phyloP scores from a whole-genome alignment of 768 basidiomycete genomes.

The Kwoniella mangroviensis region DNA sequence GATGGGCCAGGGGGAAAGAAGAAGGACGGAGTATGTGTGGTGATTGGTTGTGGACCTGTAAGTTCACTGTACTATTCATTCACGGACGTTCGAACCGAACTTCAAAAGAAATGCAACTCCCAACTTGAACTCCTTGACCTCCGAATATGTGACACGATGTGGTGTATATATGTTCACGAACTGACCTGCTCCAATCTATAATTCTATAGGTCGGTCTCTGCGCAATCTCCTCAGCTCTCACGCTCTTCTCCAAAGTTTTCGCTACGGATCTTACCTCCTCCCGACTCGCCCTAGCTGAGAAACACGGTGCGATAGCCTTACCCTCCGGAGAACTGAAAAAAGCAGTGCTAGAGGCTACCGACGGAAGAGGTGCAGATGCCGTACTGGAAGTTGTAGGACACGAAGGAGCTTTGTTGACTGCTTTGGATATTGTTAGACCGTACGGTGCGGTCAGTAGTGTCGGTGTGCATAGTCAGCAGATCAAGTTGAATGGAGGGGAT shows the following conservation, averaged over 20 bases:
- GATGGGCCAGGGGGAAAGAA: conserved; percentile 34
- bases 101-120: too few relatives aligned
- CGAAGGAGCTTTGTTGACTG: conserved; percentile 45
- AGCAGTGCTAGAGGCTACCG: conserved; percentile 40
- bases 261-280: conserved; percentile 38
- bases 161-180: too few relatives aligned
- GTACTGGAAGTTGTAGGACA: conserved; percentile 58
- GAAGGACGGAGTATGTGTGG: conserved; percentile 46
- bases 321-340: conserved; percentile 30
- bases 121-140: too few relatives aligned
- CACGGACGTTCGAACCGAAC: too few relatives aligned
- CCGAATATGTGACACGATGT: too few relatives aligned
- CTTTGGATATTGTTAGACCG: conserved; percentile 53
- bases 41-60: conserved; percentile 59
- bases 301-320: conserved; percentile 57
- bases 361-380: conserved; percentile 55
- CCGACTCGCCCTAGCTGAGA: conserved; percentile 46
- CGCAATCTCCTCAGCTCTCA: conserved; percentile 55
- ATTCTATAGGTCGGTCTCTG: conserved; percentile 48
- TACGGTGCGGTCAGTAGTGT: conserved; percentile 51
- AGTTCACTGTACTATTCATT: conserved; percentile 15
- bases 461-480: conserved; percentile 46
- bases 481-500: conserved; percentile 39
- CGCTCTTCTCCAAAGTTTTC: conserved; percentile 54
- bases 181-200: too few relatives aligned